Evolutionary conservation across 2,329 filamentous ascomycete species (phyloP).

Genomic region (Chalaropsis thielavioides): DNA sequence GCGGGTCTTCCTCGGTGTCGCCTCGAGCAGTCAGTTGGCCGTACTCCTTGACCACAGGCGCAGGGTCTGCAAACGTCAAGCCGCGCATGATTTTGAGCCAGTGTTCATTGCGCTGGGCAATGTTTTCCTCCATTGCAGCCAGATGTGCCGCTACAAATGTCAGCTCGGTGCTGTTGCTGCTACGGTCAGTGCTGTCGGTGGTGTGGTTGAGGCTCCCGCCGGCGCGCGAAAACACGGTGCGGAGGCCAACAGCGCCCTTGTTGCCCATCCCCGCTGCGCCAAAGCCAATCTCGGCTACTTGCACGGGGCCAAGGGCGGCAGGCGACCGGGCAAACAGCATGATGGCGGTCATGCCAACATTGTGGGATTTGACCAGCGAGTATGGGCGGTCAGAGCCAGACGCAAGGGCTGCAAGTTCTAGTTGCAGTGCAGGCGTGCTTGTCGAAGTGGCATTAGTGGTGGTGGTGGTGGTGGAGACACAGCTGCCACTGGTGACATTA

Average conservation of each 20-base stretch:
- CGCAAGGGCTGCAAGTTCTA: slow-evolving; percentile 18
- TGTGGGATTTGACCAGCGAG: slow-evolving; percentile 53
- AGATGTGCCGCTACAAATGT: slow-evolving; percentile 84
- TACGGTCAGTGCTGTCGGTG: slow-evolving; percentile 21
- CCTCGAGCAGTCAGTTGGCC: not conserved
- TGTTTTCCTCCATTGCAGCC: slow-evolving; percentile 70
- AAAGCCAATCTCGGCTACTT: slow-evolving; percentile 70
- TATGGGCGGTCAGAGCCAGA: slow-evolving; percentile 37
- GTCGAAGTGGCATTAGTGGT: not conserved
- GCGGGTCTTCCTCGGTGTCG: not conserved
- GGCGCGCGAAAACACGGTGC: slow-evolving; percentile 43
- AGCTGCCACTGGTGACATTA: slow-evolving; percentile 24
- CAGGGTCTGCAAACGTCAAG: slow-evolving; percentile 55
- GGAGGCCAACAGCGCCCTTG: slow-evolving; percentile 77
- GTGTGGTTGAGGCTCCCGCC: slow-evolving; percentile 21
- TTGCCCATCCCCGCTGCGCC: slow-evolving; percentile 84
- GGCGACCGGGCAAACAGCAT: slow-evolving; percentile 65
- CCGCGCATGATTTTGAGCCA: slow-evolving; percentile 74
- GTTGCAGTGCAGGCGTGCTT: not conserved
- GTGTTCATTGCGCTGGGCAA: slow-evolving; percentile 65
- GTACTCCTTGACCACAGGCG: slow-evolving; percentile 25
- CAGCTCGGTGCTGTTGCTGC: slow-evolving; percentile 39
- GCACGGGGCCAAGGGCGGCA: slow-evolving; percentile 46
- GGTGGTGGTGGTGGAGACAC: slow-evolving; percentile 9
- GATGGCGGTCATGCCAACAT: slow-evolving; percentile 79